These are phyloP conservation scores for Candida sanyiensis DNA, from an alignment of 805 yeast species.

Conservation along the genomic window DNA sequence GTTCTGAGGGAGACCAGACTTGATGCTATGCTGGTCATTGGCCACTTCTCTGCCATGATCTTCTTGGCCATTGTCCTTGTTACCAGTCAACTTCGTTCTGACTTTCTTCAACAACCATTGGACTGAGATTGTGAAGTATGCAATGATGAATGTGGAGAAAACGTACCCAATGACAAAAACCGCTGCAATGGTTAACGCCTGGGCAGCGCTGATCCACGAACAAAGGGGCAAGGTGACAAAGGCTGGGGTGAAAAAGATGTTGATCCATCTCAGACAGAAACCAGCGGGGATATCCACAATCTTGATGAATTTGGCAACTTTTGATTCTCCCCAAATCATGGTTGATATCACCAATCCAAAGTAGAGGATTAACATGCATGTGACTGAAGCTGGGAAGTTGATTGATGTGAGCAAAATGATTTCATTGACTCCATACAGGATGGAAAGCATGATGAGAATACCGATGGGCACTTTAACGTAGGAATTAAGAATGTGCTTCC, in stretches of 20 bases:
- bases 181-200: constrained; percentile 68
- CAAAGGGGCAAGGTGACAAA: constrained; percentile 68
- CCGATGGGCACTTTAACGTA: constrained; percentile 24
- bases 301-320: constrained; percentile 23
- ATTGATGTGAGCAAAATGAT: constrained; percentile 28
- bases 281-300: constrained; percentile 57
- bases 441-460: constrained; percentile 15
- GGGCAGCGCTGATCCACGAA: constrained; percentile 56
- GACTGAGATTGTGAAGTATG: constrained; percentile 40
- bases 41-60: constrained; percentile 9
- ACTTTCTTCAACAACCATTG: constrained; percentile 26
- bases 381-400: constrained; percentile 64
- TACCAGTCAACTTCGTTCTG: constrained; percentile 20
- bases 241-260: constrained; percentile 71
- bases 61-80: constrained; percentile 27
- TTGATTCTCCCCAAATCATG: constrained; percentile 30
- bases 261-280: constrained; percentile 71
- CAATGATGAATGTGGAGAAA: constrained; percentile 43
- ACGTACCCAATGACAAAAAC: constrained; percentile 65
- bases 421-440: constrained; percentile 25
- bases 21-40: constrained; percentile 2
- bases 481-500: constrained; percentile 17
- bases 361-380: constrained; percentile 60
- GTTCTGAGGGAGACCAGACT: background rate
- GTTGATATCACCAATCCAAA: constrained; percentile 37